Evolutionary conservation across 2,329 filamentous ascomycete genomes (phyloP).

Genomic region (Mycocentrospora acerina): DNA sequence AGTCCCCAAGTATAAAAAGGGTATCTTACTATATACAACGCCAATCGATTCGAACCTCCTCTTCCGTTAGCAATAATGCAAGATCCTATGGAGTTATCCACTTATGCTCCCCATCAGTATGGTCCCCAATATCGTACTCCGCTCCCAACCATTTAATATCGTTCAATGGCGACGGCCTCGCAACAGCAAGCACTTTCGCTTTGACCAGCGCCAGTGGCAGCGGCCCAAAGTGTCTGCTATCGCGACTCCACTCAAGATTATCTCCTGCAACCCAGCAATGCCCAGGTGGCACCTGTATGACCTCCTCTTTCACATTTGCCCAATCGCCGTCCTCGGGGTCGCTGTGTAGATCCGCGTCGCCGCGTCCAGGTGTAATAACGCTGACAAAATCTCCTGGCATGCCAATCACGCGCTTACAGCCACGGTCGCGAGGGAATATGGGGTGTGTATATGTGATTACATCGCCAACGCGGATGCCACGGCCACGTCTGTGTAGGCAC

Average conservation of each 20-base stretch:
- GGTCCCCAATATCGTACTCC: conserved; percentile 14
- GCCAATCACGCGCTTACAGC: conserved; percentile 72
- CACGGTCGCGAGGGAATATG: conserved; percentile 56
- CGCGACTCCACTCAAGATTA: conserved; percentile 78
- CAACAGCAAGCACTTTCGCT: conserved; percentile 69
- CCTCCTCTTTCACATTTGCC: conserved; percentile 40
- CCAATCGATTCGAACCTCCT: no score
- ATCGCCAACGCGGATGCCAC: conserved; percentile 74
- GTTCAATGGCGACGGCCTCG: conserved; percentile 17
- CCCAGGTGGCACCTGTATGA: conserved; percentile 81
- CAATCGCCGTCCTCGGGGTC: conserved; percentile 26
- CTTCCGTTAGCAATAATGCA: no score
- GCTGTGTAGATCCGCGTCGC: conserved; percentile 26
- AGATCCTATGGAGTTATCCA: conserved; percentile 3
- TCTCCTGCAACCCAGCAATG: conserved; percentile 93
- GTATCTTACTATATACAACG: no score
- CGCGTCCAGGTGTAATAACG: conserved; percentile 59
- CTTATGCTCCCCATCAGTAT: conserved; percentile 11
- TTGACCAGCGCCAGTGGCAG: conserved; percentile 80
- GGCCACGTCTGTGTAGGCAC: conserved; percentile 52
- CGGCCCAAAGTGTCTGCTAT: conserved; percentile 85
- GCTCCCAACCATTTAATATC: conserved; percentile 29
- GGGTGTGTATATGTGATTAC: conserved; percentile 79
- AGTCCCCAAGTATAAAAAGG: no score
- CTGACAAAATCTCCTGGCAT: conserved; percentile 69